Conservation (phyloP, 345 rosid genomes). For the Luvunga scandens region DNA sequence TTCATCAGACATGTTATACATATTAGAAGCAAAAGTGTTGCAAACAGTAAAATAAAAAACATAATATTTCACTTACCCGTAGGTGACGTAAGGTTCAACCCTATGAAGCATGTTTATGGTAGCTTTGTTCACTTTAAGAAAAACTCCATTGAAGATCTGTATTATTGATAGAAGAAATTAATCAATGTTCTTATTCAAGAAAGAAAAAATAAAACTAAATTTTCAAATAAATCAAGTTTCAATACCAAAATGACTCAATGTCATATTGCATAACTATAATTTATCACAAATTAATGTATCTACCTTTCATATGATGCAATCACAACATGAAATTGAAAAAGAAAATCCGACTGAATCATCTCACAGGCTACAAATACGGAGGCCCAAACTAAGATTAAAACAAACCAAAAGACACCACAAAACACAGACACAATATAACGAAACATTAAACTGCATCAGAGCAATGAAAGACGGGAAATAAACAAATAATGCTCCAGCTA, state of each 20-base stretch:
- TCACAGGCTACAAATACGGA: not conserved
- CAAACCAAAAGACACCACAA: not conserved
- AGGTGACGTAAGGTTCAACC: conserved; percentile 87
- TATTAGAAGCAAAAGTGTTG: not conserved
- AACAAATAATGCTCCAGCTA: not conserved
- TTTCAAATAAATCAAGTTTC: not conserved
- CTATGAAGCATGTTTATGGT: conserved; percentile 74
- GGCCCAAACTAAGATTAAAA: not conserved
- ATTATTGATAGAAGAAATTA: not conserved
- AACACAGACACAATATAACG: not conserved
- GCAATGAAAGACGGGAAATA: not conserved
- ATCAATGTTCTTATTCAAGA: not conserved
- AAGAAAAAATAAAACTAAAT: not conserved
- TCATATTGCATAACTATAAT: not conserved
- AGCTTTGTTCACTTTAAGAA: conserved; percentile 71
- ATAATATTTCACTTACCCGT: conserved; percentile 44
- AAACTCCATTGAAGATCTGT: conserved; percentile 87
- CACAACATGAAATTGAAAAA: not conserved
- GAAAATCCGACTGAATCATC: not conserved
- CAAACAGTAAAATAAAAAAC: not conserved
- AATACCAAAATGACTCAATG: not conserved
- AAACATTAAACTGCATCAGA: not conserved
- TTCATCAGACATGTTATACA: not conserved
- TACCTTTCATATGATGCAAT: not conserved
- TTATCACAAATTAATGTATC: not conserved